These are phyloP conservation scores for Amphibolis antarctica DNA, from an alignment of 106 monocot species.

Conservation along the genomic window DNA sequence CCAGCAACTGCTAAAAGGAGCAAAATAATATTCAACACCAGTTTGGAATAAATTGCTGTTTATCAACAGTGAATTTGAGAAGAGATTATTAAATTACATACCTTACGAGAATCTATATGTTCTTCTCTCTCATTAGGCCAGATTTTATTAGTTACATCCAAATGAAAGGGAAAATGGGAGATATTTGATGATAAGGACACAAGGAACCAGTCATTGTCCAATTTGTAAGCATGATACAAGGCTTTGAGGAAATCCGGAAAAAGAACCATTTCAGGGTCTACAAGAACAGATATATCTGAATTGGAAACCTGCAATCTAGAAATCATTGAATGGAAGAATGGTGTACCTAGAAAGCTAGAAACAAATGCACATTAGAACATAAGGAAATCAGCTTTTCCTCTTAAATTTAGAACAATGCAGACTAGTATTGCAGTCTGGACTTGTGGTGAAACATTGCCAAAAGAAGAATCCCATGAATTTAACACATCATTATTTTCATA, in stretches of 20 bases:
- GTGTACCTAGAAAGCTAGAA: constrained; percentile 75
- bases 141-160: constrained; percentile 28
- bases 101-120: constrained; percentile 39
- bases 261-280: constrained; percentile 77
- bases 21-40: background rate
- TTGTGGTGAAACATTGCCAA: too few species aligned
- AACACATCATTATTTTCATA: too few species aligned
- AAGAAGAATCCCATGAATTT: too few species aligned
- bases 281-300: constrained; percentile 61
- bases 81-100: constrained; percentile 13
- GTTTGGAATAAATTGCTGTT: too few species aligned
- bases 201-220: constrained; percentile 72
- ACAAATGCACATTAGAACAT: background rate
- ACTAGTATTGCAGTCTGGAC: too few species aligned
- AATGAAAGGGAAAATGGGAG: constrained; percentile 41
- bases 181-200: constrained; percentile 34
- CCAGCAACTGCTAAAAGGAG: constrained; percentile 47
- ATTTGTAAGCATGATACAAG: constrained; percentile 35
- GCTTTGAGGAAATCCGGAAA: constrained; percentile 44
- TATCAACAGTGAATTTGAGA: too few species aligned
- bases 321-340: constrained; percentile 89
- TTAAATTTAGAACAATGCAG: too few species aligned
- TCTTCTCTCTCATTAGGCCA: constrained; percentile 39
- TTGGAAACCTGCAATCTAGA: constrained; percentile 46
- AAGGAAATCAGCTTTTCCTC: too few species aligned